Percentiles rank a stretch among this genome's conserved stretches.
Conservation (phyloP, 805 yeast species). For the Suhomyces sp. region DNA sequence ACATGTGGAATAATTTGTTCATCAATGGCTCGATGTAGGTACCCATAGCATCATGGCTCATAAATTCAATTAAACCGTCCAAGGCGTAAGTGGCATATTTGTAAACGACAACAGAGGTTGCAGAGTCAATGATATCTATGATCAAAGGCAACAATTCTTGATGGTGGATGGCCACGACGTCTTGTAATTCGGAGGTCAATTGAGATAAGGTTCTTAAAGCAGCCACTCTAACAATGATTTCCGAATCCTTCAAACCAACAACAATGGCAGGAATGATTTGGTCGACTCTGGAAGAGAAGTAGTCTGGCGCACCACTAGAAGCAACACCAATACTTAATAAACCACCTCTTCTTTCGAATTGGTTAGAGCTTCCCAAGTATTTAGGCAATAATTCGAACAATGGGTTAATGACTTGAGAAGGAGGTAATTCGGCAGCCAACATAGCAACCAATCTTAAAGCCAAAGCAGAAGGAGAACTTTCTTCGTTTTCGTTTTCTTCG, state of each 20-base stretch:
- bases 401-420: constrained; percentile 84
- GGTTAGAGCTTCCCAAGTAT: constrained; percentile 56
- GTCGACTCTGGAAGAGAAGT: constrained; percentile 68
- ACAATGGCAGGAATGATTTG: constrained; percentile 71
- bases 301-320: constrained; percentile 94
- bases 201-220: constrained; percentile 79
- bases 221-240: constrained; percentile 75
- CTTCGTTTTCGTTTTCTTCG: constrained; percentile 92
- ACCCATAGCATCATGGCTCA: constrained; percentile 81
- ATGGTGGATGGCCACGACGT: constrained; percentile 79
- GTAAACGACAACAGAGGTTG: constrained; percentile 78
- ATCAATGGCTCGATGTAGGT: constrained; percentile 83
- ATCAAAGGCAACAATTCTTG: constrained; percentile 80
- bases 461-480: constrained; percentile 70
- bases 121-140: constrained; percentile 81
- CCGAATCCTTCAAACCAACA: constrained; percentile 72
- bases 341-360: constrained; percentile 83
- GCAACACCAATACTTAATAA: constrained; percentile 77
- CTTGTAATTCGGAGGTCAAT: constrained; percentile 81
- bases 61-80: constrained; percentile 88
- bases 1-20: constrained; percentile 83
- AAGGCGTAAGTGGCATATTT: constrained; percentile 88
- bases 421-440: constrained; percentile 83
- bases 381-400: constrained; percentile 62
- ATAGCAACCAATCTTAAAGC: constrained; percentile 78